phyloP scores from a whole-genome alignment of 106 monocot genomes.

The Hemerocallis citrina region DNA sequence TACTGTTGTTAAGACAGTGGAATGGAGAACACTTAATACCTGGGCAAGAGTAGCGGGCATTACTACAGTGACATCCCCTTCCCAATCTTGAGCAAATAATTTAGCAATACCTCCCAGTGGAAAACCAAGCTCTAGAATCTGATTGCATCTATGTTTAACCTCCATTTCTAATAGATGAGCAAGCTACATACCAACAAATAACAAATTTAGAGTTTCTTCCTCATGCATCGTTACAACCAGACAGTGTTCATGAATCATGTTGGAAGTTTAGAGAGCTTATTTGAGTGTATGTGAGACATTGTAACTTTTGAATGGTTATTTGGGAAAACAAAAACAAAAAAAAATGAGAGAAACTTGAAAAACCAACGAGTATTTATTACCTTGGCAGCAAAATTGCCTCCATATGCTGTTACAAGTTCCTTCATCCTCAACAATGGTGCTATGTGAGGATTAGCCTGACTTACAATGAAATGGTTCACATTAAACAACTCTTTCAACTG shows the following conservation, averaged over 20 bases:
- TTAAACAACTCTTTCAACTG: slow-evolving; percentile 94
- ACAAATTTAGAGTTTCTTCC: neutral
- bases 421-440: slow-evolving; percentile 80
- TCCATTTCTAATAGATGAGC: slow-evolving; percentile 92
- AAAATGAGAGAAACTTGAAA: no score
- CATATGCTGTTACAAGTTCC: slow-evolving; percentile 78
- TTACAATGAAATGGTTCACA: slow-evolving; percentile 97
- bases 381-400: slow-evolving; percentile 94
- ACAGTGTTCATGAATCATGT: no score
- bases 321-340: no score
- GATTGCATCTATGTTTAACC: slow-evolving; percentile 96
- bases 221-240: no score
- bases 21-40: slow-evolving; percentile 24
- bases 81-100: slow-evolving; percentile 97
- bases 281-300: no score
- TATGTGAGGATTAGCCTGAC: slow-evolving; percentile 97
- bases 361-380: slow-evolving; percentile 19
- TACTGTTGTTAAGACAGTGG: neutral
- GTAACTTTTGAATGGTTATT: no score
- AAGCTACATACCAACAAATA: slow-evolving; percentile 36
- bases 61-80: slow-evolving; percentile 88
- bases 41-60: slow-evolving; percentile 96
- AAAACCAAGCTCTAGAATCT: slow-evolving; percentile 81
- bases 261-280: no score
- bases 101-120: slow-evolving; percentile 86